Percentiles rank a stretch among this genome's conserved stretches.
Conservation (phyloP, 2,329 filamentous ascomycete species). For the Rutstroemia sp. region DNA sequence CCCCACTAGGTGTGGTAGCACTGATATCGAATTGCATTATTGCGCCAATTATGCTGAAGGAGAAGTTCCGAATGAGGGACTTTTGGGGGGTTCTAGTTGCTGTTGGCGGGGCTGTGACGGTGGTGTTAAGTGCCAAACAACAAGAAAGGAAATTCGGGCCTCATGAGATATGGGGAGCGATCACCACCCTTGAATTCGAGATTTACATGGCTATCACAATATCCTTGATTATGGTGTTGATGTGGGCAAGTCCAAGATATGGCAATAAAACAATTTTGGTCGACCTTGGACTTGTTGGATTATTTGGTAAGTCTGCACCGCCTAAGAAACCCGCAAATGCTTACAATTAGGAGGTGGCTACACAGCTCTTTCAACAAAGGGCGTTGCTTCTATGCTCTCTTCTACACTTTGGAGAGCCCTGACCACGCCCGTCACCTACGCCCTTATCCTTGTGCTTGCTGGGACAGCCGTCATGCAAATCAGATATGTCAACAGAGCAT, state of each 20-base stretch:
- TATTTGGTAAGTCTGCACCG: conserved; percentile 63
- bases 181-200: conserved; percentile 83
- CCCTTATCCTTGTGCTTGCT: conserved; percentile 70
- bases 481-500: conserved; percentile 83
- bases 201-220: conserved; percentile 78
- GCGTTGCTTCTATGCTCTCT: conserved; percentile 89
- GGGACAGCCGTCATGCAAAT: conserved; percentile 92
- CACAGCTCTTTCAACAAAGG: conserved; percentile 94
- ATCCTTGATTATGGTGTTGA: conserved; percentile 64
- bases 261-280: conserved; percentile 84
- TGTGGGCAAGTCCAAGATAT: conserved; percentile 76
- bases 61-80: conserved; percentile 77
- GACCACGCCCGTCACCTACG: conserved; percentile 86
- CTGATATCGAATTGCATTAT: conserved; percentile 96
- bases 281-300: conserved; percentile 83
- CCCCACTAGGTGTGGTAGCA: conserved; percentile 91
- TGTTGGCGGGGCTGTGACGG: conserved; percentile 79
- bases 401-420: conserved; percentile 84
- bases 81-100: conserved; percentile 84
- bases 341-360: conserved; percentile 61
- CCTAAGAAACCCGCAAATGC: background rate
- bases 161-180: conserved; percentile 81
- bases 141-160: conserved; percentile 88
- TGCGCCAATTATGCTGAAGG: conserved; percentile 87
- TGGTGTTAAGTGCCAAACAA: conserved; percentile 84